These are phyloP conservation scores for Cyberlindnera japonica DNA, from an alignment of 805 yeast genomes.

Conservation along the genomic window DNA sequence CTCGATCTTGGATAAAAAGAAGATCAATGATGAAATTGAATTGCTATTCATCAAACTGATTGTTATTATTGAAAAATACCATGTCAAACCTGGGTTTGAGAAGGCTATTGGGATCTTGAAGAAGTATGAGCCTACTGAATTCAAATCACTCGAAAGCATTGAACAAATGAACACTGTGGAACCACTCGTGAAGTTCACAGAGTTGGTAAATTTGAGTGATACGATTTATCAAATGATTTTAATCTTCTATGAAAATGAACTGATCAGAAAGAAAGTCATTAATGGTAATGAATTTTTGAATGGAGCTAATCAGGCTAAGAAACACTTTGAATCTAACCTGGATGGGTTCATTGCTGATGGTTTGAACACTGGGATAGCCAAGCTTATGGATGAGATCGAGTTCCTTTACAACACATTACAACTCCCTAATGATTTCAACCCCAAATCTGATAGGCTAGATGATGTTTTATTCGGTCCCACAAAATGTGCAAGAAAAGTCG, in stretches of 20 bases:
- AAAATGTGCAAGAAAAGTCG: conserved; percentile 59
- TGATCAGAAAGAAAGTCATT: conserved; percentile 51
- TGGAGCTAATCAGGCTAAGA: conserved; percentile 73
- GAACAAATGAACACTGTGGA: conserved; percentile 47
- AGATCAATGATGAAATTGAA: conserved; percentile 40
- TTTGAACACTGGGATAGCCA: conserved; percentile 85
- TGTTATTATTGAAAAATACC: conserved; percentile 61
- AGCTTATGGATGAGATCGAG: conserved; percentile 77
- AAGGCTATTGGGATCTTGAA: conserved; percentile 70
- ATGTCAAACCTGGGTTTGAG: conserved; percentile 79
- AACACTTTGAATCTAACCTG: conserved; percentile 71
- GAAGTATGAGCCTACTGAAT: conserved; percentile 60
- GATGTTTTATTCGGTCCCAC: conserved; percentile 45
- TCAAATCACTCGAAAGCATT: conserved; percentile 32
- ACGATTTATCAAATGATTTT: conserved; percentile 88
- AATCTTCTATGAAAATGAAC: conserved; percentile 85
- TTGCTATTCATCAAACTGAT: conserved; percentile 68
- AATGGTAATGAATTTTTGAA: conserved; percentile 77
- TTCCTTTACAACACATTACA: conserved; percentile 52
- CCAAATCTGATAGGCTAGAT: conserved; percentile 27
- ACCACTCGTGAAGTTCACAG: conserved; percentile 84
- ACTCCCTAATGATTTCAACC: conserved; percentile 60
- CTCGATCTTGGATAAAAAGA: conserved; percentile 27
- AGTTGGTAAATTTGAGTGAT: conserved; percentile 89
- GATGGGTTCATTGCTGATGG: conserved; percentile 94